Conservation (phyloP, 2,329 filamentous ascomycete genomes). For the Daldinia eschscholtzii region DNA sequence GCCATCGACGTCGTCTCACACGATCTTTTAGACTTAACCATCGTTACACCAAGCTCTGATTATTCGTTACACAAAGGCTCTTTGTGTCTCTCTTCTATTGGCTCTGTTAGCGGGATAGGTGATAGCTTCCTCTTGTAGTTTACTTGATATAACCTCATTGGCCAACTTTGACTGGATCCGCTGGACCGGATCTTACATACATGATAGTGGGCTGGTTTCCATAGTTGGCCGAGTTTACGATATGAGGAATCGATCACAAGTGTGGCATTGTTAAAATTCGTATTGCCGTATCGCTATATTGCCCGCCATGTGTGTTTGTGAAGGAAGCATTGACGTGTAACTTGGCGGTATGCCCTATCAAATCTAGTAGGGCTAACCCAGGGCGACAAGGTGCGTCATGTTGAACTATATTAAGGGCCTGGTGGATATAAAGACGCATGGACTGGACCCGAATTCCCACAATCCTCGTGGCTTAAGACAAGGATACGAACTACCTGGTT, state of each 20-base stretch:
- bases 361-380: not conserved
- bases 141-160: not conserved
- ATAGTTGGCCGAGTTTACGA: constrained; percentile 4
- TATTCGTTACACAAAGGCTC: not conserved
- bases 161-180: not conserved
- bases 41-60: not conserved
- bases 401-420: not conserved
- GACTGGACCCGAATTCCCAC: constrained; percentile 1
- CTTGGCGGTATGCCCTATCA: not conserved
- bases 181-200: not conserved
- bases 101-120: not conserved
- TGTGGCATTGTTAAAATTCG: not conserved
- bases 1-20: not conserved
- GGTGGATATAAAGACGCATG: not conserved
- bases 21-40: not conserved
- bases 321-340: constrained; percentile 3
- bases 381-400: not conserved
- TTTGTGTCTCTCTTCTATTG: not conserved
- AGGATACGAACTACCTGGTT: not conserved
- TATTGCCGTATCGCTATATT: not conserved
- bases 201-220: constrained; percentile 3
- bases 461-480: not conserved
- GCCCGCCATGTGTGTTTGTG: not conserved
- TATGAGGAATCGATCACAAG: not conserved
- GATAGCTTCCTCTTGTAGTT: not conserved